These are phyloP conservation scores for Geotrichum australiense DNA, from an alignment of 1,139 yeast genomes.

Conservation along the genomic window DNA sequence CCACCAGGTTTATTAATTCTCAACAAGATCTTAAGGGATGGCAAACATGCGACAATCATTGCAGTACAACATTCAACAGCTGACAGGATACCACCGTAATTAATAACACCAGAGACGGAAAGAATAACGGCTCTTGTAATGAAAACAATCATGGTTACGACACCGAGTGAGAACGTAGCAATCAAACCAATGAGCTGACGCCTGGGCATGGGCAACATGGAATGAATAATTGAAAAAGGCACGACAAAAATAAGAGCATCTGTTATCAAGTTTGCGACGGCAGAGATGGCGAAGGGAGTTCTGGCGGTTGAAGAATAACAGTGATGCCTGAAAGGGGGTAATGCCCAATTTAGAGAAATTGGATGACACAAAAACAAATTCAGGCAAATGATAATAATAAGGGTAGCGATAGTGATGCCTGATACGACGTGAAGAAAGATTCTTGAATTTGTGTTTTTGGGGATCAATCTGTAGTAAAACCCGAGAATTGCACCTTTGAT, in stretches of 20 bases:
- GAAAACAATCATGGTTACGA: slow-evolving; percentile 27
- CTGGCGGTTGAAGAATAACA: slow-evolving; percentile 30
- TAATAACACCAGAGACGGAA: slow-evolving; percentile 24
- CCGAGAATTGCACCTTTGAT: slow-evolving; percentile 30
- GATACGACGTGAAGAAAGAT: slow-evolving; percentile 23
- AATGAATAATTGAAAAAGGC: slow-evolving; percentile 29
- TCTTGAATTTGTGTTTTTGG: slow-evolving; percentile 25
- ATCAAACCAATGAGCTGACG: slow-evolving; percentile 27
- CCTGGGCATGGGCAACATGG: slow-evolving; percentile 21
- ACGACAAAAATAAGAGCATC: slow-evolving; percentile 27
- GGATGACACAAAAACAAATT: slow-evolving; percentile 29
- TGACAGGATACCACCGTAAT: slow-evolving; percentile 27
- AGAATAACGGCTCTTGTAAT: slow-evolving; percentile 26
- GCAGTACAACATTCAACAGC: slow-evolving; percentile 31
- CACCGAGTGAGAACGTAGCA: slow-evolving; percentile 29
- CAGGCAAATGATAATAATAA: slow-evolving; percentile 23
- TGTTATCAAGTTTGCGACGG: slow-evolving; percentile 26
- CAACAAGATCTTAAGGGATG: slow-evolving; percentile 28
- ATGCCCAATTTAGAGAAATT: slow-evolving; percentile 28
- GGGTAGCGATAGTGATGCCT: slow-evolving; percentile 19
- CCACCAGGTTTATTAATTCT: slow-evolving; percentile 16
- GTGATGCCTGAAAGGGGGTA: slow-evolving; percentile 18
- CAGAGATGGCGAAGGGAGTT: slow-evolving; percentile 27
- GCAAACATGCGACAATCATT: slow-evolving; percentile 29
- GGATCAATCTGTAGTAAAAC: slow-evolving; percentile 28